phyloP scores from a whole-genome alignment of 2,329 filamentous ascomycete species.

The Beauveria asiatica region DNA sequence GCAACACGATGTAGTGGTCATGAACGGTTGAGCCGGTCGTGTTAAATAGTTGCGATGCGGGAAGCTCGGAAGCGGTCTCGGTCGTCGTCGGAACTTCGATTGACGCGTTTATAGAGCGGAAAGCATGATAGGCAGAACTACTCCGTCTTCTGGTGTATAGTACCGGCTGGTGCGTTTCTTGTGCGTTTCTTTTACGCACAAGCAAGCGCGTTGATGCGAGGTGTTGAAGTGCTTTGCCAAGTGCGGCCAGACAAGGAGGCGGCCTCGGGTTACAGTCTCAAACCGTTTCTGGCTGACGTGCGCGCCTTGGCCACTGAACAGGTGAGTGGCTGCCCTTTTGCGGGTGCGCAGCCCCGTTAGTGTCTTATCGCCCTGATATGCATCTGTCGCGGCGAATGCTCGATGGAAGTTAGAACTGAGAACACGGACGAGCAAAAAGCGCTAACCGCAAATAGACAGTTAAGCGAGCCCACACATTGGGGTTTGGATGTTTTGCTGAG shows the following conservation, averaged over 20 bases:
- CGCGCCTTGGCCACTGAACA: not conserved
- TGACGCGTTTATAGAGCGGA: not conserved
- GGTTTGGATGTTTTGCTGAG: constrained; percentile 6
- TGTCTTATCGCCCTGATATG: not conserved
- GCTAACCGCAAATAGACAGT: constrained; percentile 23
- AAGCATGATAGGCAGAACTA: not conserved
- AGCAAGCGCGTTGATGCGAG: not conserved
- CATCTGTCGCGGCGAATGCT: not conserved
- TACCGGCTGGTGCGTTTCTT: not conserved
- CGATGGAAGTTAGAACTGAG: not conserved
- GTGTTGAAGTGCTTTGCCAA: not conserved
- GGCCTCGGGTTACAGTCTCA: not conserved
- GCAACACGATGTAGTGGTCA: not conserved
- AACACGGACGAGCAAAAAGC: not conserved
- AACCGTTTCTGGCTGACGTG: constrained; percentile 4
- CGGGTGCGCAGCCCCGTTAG: not conserved
- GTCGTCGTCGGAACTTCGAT: not conserved
- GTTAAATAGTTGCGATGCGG: not conserved
- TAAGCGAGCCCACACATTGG: constrained; percentile 36
- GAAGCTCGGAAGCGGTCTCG: not conserved
- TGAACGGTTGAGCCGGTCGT: not conserved
- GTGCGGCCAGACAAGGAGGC: not conserved
- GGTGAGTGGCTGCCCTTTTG: no score
- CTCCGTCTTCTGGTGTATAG: not conserved
- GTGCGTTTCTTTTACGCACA: not conserved